phyloP scores from a whole-genome alignment of 768 basidiomycete genomes.

The Calocera viscosa region DNA sequence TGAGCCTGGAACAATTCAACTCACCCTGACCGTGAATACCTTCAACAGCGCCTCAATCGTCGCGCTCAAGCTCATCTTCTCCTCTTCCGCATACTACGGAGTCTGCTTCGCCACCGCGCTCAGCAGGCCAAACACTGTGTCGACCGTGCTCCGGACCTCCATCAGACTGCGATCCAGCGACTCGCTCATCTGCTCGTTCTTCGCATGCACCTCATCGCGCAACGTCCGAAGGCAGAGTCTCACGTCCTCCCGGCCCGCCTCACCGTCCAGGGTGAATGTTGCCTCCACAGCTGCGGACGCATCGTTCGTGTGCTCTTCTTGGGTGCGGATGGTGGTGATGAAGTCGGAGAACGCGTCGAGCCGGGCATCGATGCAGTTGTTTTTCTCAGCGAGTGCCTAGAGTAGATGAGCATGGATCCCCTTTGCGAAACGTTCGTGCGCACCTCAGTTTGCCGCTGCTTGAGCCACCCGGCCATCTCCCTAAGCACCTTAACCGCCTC shows the following conservation, averaged over 20 bases:
- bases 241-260: constrained; percentile 44
- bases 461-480: constrained; percentile 42
- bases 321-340: constrained; percentile 42
- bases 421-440: neutral
- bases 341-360: constrained; percentile 41
- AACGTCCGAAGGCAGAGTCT: constrained; percentile 39
- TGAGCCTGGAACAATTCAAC: neutral
- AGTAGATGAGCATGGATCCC: neutral
- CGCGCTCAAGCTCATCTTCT: neutral
- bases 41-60: neutral
- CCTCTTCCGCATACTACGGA: neutral
- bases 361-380: constrained; percentile 45
- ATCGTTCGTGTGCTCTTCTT: constrained; percentile 44
- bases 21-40: neutral
- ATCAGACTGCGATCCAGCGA: neutral
- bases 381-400: constrained; percentile 27
- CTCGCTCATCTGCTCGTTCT: constrained; percentile 37
- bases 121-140: neutral
- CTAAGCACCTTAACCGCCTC: constrained; percentile 41
- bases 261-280: constrained; percentile 41
- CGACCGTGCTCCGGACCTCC: neutral
- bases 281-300: constrained; percentile 39
- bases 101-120: neutral
- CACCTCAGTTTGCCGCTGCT: constrained; percentile 34
- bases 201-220: constrained; percentile 35